Conservation (phyloP, 495 filamentous ascomycete species). For the Rusavskia elegans region DNA sequence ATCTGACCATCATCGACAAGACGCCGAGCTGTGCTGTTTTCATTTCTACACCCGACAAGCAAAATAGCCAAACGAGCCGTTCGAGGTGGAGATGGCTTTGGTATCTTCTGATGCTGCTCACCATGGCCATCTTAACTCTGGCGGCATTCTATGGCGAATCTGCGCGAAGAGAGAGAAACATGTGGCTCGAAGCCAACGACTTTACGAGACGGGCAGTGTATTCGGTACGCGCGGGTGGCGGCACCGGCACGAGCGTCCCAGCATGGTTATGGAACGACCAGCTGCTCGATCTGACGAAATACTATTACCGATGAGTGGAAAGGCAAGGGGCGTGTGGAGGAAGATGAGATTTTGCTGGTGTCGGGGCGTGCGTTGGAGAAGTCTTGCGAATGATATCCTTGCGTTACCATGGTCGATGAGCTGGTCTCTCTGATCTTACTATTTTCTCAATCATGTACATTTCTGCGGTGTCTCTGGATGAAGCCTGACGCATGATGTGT, state of each 20-base stretch:
- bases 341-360: not conserved
- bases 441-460: too few relatives aligned
- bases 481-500: not conserved
- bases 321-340: too few relatives aligned
- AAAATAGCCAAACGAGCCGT: too few relatives aligned
- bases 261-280: not conserved
- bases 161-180: not conserved
- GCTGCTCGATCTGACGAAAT: not conserved
- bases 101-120: not conserved
- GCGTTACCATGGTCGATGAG: not conserved
- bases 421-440: too few relatives aligned
- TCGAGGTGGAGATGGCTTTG: not conserved
- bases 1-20: too few relatives aligned
- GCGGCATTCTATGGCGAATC: not conserved
- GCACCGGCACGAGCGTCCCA: not conserved
- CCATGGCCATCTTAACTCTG: not conserved
- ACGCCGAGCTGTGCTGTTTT: too few relatives aligned
- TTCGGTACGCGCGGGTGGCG: not conserved
- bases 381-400: not conserved
- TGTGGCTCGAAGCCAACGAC: not conserved
- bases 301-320: not conserved
- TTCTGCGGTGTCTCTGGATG: too few relatives aligned
- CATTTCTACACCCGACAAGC: too few relatives aligned
- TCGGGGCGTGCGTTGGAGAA: not conserved
- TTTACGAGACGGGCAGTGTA: not conserved